Evolutionary conservation across 1,284 basidiomycete species (phyloP).

Genomic region (Flammula alnicola): DNA sequence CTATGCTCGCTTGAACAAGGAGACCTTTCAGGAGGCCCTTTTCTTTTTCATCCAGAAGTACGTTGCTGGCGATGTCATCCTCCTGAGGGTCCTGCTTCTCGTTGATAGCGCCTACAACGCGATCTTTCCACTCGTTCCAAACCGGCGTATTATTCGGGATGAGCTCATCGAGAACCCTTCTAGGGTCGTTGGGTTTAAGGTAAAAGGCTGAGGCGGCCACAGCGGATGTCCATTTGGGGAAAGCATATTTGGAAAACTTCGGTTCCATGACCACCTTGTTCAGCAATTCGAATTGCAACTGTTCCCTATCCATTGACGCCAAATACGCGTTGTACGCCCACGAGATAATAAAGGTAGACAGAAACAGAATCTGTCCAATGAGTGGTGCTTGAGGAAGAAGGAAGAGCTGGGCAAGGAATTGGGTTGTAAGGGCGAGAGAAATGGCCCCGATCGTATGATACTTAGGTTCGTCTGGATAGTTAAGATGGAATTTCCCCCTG

Average conservation of each 20-base stretch:
- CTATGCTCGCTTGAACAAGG: too few species aligned
- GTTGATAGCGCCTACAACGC: constrained; percentile 6
- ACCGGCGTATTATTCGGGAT: constrained; percentile 12
- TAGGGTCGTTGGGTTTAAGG: neutral
- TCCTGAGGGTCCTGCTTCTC: too few species aligned
- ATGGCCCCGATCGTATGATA: constrained; percentile 15
- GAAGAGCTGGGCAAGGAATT: constrained; percentile 18
- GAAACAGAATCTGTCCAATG: constrained; percentile 18
- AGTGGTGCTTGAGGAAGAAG: constrained; percentile 17
- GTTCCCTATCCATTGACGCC: constrained; percentile 14
- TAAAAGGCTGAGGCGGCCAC: constrained; percentile 1
- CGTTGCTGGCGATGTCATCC: too few species aligned
- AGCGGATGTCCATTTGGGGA: constrained; percentile 1
- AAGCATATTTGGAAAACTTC: constrained; percentile 2
- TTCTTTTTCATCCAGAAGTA: too few species aligned
- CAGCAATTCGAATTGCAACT: constrained; percentile 10
- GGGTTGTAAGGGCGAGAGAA: constrained; percentile 8
- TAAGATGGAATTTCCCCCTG: constrained; percentile 11
- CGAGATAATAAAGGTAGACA: constrained; percentile 13
- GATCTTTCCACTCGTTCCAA: constrained; percentile 5
- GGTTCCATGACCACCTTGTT: neutral
- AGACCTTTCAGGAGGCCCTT: too few species aligned
- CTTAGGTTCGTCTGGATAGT: constrained; percentile 5
- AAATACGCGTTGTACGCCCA: constrained; percentile 16
- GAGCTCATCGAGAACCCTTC: constrained; percentile 6